Percentiles rank a stretch among this genome's conserved stretches.
These are phyloP conservation scores for Tricholoma bakamatsutake DNA, from an alignment of 768 basidiomycete species.

Conservation along the genomic window DNA sequence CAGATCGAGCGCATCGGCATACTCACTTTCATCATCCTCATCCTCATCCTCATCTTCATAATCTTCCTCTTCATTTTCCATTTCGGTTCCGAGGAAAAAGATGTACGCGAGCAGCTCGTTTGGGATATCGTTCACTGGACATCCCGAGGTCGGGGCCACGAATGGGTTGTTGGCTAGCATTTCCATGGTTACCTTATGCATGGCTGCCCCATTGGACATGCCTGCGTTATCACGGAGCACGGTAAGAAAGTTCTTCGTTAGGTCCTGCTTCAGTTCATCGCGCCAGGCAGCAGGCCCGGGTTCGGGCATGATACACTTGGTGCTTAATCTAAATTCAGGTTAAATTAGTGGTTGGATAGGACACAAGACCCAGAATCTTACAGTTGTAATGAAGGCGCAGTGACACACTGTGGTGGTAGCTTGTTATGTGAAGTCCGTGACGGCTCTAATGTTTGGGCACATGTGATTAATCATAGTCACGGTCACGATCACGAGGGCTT, in stretches of 20 bases:
- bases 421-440: too few relatives aligned
- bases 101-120: conserved; percentile 53
- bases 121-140: conserved; percentile 48
- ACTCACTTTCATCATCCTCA: conserved; percentile 27
- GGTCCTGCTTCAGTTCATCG: conserved; percentile 18
- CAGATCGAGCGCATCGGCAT: conserved; percentile 28
- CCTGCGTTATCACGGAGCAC: conserved; percentile 23
- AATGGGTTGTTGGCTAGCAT: conserved; percentile 44
- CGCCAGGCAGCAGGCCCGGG: background rate
- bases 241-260: conserved; percentile 18
- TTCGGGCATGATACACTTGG: too few relatives aligned
- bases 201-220: conserved; percentile 24
- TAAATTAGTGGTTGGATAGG: too few relatives aligned
- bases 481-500: background rate
- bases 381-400: too few relatives aligned
- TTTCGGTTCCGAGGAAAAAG: conserved; percentile 40
- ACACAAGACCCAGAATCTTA: too few relatives aligned
- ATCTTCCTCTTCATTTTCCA: conserved; percentile 29
- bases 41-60: conserved; percentile 24
- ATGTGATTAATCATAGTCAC: background rate
- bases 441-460: background rate
- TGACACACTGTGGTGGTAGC: too few relatives aligned
- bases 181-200: conserved; percentile 26
- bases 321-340: too few relatives aligned
- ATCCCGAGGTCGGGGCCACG: conserved; percentile 36